Evolutionary conservation across 331 rosid genomes (phyloP), one percentile per base, ranked within the genome.

Genomic region (Acacia pycnantha): DNA sequence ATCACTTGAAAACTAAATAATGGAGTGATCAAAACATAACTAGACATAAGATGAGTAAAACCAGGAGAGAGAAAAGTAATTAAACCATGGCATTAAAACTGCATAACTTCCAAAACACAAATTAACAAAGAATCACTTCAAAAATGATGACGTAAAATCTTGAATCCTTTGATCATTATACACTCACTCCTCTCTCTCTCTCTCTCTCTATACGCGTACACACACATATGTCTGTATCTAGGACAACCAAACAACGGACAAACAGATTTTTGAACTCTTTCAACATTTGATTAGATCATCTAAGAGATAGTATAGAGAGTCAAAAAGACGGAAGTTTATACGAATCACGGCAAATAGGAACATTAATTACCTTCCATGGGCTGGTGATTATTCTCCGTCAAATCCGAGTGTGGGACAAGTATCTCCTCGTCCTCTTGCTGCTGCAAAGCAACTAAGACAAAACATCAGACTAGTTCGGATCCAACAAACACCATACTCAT

Each of bases 361-460:
- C n/a, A 84, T 76, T 27, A 88, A 67, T 6, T 79, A 90, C 98
- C 98, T 77, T 94, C 98, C 98, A 92, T 92, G 62, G 97, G 93
- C 59, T 94, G 94, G 81, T 90, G 97, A 84, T 90, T 88, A 80
- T 89, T 90, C 79, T 91, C 97, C 1, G 89, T 77, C 91, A 90
- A 91, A 90, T 94, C 97, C 5, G 96, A 82, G 82, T 85, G 90
- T 22, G 97, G 93, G 3, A 92, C 97, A 56, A 92, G 98, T 97
- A 91, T 94, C 93, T 92, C 98, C 79, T 94, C 98, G 75, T 94
- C 98, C 85, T 94, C 98, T 82, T 87, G 97, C 86, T 88, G 97
- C 98, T 88, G 91, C 77, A 85, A 87, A 40, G 19, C 77, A 46
- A 73, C 37, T 59, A 7, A 51, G 69, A 78, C 81, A 24, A 68